phyloP scores from a whole-genome alignment of 2,329 filamentous ascomycete genomes.

The Phialophora chinensis region DNA sequence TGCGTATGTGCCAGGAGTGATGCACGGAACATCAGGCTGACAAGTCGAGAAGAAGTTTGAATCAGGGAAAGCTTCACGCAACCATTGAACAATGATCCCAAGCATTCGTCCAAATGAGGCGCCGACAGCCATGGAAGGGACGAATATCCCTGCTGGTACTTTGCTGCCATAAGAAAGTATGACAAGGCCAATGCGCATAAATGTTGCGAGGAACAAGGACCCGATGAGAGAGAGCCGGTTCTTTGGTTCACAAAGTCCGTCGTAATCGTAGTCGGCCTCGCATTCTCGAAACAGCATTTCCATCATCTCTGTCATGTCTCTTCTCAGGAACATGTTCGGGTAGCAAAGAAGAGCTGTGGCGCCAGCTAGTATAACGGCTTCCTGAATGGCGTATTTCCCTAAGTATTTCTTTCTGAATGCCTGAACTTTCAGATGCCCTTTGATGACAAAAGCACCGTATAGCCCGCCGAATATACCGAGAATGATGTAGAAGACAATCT shows the following conservation, averaged over 20 bases:
- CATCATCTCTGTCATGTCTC: constrained; percentile 99
- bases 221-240: constrained; percentile 79
- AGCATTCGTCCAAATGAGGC: constrained; percentile 91
- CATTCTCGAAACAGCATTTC: constrained; percentile 96
- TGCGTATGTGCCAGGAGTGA: constrained; percentile 96
- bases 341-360: constrained; percentile 93
- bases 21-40: constrained; percentile 89
- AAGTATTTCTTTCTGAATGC: constrained; percentile 95
- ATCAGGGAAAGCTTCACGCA: constrained; percentile 82
- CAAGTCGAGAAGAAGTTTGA: constrained; percentile 88
- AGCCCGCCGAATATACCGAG: constrained; percentile 92
- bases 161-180: constrained; percentile 98
- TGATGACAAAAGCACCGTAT: constrained; percentile 96
- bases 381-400: constrained; percentile 79
- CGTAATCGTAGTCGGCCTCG: constrained; percentile 84
- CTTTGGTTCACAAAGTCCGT: constrained; percentile 81
- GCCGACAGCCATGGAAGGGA: constrained; percentile 96
- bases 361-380: constrained; percentile 81
- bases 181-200: constrained; percentile 81
- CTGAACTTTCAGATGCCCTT: constrained; percentile 91
- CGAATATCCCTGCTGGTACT: constrained; percentile 96
- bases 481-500: constrained; percentile 87
- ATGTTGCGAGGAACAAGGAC: constrained; percentile 77
- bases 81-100: constrained; percentile 89
- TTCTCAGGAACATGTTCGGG: constrained; percentile 90